Base-by-base conservation (phyloP, 2,329 filamentous ascomycete genomes). In the Bertia moriformis region DNA sequence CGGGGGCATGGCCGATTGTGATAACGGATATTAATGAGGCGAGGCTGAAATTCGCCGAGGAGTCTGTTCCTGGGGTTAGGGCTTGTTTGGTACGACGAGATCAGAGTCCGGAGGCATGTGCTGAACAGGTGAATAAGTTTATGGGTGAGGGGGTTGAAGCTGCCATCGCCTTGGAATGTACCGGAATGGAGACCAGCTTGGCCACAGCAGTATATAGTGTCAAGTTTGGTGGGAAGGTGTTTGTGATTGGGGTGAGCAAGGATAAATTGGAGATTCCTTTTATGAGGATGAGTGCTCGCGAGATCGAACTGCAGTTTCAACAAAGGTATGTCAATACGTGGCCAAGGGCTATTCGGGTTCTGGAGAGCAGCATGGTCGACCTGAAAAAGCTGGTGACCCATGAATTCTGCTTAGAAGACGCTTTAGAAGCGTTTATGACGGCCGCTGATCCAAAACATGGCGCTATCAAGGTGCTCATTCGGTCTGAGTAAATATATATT, bases 1-100 rank as follows among this genome's bases (percentile, higher is more conserved):
- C 88, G 1, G 89, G 91, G 36, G 89, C 89, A 4, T 84, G 83
- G 46, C 89, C 89, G 14, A 73, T 96, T 45, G 83, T 94, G 47
- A 87, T 96, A 53, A 95, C 89, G 3, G 91, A 96, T 58, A 93
- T 96, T 51, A 86, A 94, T 51, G 81, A 87, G 51, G 83, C 83
- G 41, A 73, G 89, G 19, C 66, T 96, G 44, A 69, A 71, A 39
- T 95, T 95, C 53, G 89, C 91, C 39, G 83, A 85, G 63, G 73
- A 82, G 51, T 67, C 94, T 40, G 83, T 82, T 42, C 87, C 88
- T 2, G 72, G 74, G 33, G 84, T 85, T 37, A 71, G 75, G 51
- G 93, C 87, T 12, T 83, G 89, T 67, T 81, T 83, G 58, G 82
- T 91, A 38, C 73, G 78, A 48, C 67, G 72, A 42, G 57, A 58